Evolutionary conservation across 352 stramenopile species (phyloP), one percentile per base, ranked within the genome.

Genomic region (Phytophthora hibernalis): DNA sequence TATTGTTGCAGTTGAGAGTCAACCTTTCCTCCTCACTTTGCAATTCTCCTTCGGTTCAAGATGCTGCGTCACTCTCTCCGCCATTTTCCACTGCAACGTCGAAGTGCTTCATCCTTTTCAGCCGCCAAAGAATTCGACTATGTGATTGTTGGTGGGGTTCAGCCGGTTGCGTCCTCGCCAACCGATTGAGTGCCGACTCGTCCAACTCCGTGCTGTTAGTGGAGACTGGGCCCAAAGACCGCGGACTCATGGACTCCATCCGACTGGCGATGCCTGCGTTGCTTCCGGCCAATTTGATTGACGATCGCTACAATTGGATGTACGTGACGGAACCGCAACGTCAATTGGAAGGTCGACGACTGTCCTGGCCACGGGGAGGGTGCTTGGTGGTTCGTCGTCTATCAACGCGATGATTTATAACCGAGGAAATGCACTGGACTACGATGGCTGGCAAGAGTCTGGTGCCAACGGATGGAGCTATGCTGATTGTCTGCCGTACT

Each of bases 371-470:
- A 6, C 79, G 89, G 11, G 88, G 43, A 83, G 88, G 49, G 88
- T 96, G 22, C 76, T 96, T 26, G 88, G 89, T 15, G 89, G 89
- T 12, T 96, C 87, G 15, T 95, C 87, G 16, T 95, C 83, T n/a
- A 77, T 96, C 38, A 95, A 96, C 38, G 87, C 87, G 10, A 96
- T 96, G 89, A 85, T 96, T 20, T 96, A 96, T 75, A 92, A 90
- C 54, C 87, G 87, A 24, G 89, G 89, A 0, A 82, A 96, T 65
- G 83, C 84, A 28, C 65, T 85, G 59, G 89, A 95, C 73, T 96
- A 95, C 54, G 76, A 96, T 44, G 83, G 90, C 55, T 96, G 89
- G 89, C 54, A 90, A 31, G 49, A 53, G 0, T 76, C 72, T 43
- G 84, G 85, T 31, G 86, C 85, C 22, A 54, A 65, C 0, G 82